phyloP scores from a whole-genome alignment of 306 rosid genomes.

The Coriaria nepalensis region DNA sequence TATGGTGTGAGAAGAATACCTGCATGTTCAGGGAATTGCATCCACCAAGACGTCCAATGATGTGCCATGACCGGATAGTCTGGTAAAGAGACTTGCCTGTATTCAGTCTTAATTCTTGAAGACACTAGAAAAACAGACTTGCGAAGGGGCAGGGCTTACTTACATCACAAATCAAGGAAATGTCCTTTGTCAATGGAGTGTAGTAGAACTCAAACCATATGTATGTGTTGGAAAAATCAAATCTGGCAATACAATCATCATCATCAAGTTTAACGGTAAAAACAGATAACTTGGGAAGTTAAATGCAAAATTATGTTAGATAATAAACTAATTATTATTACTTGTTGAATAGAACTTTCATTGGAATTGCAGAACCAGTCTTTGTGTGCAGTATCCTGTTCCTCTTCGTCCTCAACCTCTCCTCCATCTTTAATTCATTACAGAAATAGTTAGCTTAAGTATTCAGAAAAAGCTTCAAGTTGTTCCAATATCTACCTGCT shows the following conservation, averaged over 20 bases:
- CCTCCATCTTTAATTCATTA: conserved; percentile 56
- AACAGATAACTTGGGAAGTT: background rate
- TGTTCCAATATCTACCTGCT: background rate
- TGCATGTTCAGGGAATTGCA: conserved; percentile 96
- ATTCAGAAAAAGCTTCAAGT: background rate
- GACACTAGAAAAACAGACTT: conserved; percentile 4
- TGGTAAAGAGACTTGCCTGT: conserved; percentile 21
- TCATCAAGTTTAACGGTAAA: background rate
- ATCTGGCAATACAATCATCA: conserved; percentile 32
- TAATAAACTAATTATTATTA: conserved; percentile 23
- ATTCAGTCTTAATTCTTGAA: conserved; percentile 5
- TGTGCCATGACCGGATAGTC: conserved; percentile 84
- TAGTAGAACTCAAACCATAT: conserved; percentile 89
- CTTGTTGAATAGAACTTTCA: conserved; percentile 70
- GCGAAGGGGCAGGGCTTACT: conserved; percentile 18
- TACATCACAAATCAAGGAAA: conserved; percentile 66
- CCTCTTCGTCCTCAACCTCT: conserved; percentile 75
- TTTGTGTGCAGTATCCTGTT: conserved; percentile 70
- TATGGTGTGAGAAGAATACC: conserved; percentile 22
- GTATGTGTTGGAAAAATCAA: conserved; percentile 68
- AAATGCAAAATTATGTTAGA: background rate
- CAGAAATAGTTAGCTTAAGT: background rate
- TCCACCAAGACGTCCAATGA: conserved; percentile 84
- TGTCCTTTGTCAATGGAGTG: conserved; percentile 61
- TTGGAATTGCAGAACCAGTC: conserved; percentile 60